phyloP scores from a whole-genome alignment of 2,329 filamentous ascomycete genomes.

The Bipolaris sorokiniana region DNA sequence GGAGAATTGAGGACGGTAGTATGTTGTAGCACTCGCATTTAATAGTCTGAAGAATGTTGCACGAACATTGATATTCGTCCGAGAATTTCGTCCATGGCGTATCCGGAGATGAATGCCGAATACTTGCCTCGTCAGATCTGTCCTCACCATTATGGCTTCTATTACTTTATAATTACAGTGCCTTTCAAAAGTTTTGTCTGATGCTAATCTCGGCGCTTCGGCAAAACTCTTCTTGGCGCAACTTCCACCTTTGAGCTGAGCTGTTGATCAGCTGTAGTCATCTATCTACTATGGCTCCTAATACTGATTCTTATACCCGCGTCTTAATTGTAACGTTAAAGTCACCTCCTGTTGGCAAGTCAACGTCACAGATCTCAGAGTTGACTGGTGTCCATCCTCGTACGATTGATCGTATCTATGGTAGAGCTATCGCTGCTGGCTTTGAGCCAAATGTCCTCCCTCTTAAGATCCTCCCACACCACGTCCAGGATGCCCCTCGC shows the following conservation, averaged over 20 bases:
- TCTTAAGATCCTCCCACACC: constrained; percentile 7
- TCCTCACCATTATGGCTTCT: too few species aligned
- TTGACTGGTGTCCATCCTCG: constrained; percentile 2
- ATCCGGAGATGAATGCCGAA: too few species aligned
- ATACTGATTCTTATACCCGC: constrained; percentile 13
- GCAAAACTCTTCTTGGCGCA: constrained; percentile 2
- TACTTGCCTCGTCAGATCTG: too few species aligned
- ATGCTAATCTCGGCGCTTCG: too few species aligned
- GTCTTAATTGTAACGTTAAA: constrained; percentile 10
- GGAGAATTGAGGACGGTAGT: too few species aligned
- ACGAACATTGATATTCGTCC: too few species aligned
- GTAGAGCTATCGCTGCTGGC: constrained; percentile 10
- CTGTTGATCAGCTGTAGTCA: not conserved
- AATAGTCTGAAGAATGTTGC: too few species aligned
- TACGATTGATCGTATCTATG: constrained; percentile 15
- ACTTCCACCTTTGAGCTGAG: constrained; percentile 1
- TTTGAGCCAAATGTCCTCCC: constrained; percentile 9
- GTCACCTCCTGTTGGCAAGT: too few species aligned
- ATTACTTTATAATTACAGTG: too few species aligned
- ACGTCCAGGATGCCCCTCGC: constrained; percentile 13
- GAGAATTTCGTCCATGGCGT: too few species aligned
- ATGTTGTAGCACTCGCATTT: too few species aligned
- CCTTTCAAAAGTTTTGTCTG: too few species aligned
- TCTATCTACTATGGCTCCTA: constrained; percentile 8
- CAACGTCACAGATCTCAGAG: constrained; percentile 3